Percentiles rank a stretch among this genome's conserved stretches.
These are phyloP conservation scores for Raddia distichophylla DNA, from an alignment of 176 grass and related monocot species.

Conservation along the genomic window DNA sequence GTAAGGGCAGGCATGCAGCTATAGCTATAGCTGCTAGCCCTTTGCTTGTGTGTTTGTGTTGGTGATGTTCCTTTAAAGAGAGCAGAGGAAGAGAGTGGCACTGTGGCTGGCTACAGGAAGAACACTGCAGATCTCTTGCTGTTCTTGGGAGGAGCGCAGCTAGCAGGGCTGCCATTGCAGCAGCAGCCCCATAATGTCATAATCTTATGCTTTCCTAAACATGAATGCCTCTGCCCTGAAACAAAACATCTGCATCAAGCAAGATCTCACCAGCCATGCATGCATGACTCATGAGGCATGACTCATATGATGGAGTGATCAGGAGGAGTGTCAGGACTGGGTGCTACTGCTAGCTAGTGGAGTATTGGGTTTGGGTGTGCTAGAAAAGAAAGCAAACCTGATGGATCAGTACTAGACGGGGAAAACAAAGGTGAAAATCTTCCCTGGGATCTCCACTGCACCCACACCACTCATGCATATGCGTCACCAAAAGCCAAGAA, in stretches of 20 bases:
- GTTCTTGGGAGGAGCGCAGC: conserved; percentile 38
- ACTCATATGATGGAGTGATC: no score
- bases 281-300: not conserved
- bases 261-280: conserved; percentile 43
- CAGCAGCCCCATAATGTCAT: conserved; percentile 28
- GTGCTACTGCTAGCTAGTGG: not conserved
- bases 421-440: conserved; percentile 50
- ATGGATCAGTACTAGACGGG: conserved; percentile 36
- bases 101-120: conserved; percentile 47
- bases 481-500: conserved; percentile 52
- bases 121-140: conserved; percentile 59
- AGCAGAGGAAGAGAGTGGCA: conserved; percentile 36
- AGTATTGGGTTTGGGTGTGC: not conserved
- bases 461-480: conserved; percentile 33
- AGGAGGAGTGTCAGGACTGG: conserved; percentile 26
- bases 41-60: conserved; percentile 36
- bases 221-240: conserved; percentile 52
- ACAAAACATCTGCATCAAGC: conserved; percentile 39
- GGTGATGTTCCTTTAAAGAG: conserved; percentile 53
- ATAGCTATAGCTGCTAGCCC: not conserved
- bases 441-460: conserved; percentile 60
- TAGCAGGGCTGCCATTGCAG: conserved; percentile 21
- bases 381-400: conserved; percentile 41
- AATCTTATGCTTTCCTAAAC: conserved; percentile 56
- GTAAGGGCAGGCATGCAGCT: not conserved